Percentiles rank a stretch among this genome's conserved stretches.
These are phyloP conservation scores for Artemisia annua DNA, from an alignment of 129 eudicot species.

Conservation along the genomic window DNA sequence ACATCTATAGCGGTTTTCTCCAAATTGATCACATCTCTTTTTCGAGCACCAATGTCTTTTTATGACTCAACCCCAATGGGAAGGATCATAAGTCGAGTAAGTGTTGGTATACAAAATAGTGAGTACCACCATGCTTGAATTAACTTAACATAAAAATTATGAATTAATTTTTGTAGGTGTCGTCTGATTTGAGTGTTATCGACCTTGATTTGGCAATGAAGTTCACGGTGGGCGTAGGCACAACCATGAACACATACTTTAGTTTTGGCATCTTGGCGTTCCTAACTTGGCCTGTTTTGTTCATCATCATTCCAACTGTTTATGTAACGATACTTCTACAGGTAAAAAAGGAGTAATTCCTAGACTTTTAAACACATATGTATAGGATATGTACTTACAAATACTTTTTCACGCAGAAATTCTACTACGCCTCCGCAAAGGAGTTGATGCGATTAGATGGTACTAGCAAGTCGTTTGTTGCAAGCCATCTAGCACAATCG, in stretches of 20 bases:
- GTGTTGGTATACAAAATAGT: conserved; percentile 10
- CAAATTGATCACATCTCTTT: conserved; percentile 50
- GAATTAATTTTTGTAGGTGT: conserved; percentile 41
- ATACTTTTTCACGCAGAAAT: conserved; percentile 33
- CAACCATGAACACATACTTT: conserved; percentile 46
- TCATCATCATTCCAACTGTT: conserved; percentile 52
- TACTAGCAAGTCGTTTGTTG: conserved; percentile 66
- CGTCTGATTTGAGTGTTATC: conserved; percentile 62
- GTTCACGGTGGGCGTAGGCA: conserved; percentile 34
- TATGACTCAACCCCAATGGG: conserved; percentile 86
- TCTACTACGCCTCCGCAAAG: conserved; percentile 66
- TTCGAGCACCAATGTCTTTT: conserved; percentile 79
- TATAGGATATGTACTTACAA: neutral
- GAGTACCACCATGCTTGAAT: neutral
- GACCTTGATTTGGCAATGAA: conserved; percentile 62
- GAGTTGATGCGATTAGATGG: conserved; percentile 82
- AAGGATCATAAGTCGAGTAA: conserved; percentile 85
- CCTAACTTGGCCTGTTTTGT: conserved; percentile 62
- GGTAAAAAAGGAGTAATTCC: conserved; percentile 29
- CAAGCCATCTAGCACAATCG: conserved; percentile 72
- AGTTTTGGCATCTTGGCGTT: conserved; percentile 49
- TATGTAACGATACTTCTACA: conserved; percentile 49
- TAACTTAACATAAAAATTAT: conserved; percentile 12
- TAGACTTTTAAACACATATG: neutral
- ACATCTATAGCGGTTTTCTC: conserved; percentile 54